Conservation (phyloP, 2,329 filamentous ascomycete genomes). For the Exophiala aquamarina region DNA sequence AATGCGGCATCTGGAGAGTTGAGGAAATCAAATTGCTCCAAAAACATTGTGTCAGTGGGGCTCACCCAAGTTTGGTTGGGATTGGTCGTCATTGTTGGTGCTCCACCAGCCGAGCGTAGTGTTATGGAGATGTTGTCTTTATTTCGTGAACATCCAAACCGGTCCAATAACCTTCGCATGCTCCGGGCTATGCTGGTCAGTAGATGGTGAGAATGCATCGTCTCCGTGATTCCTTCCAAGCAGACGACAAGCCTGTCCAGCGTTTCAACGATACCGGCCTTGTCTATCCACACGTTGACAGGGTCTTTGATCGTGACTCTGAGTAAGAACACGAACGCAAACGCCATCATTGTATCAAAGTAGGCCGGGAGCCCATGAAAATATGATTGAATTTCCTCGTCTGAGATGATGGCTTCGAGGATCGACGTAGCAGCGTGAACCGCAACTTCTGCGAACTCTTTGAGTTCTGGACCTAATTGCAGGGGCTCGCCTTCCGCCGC, state of each 20-base stretch:
- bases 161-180: slow-evolving; percentile 28
- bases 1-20: slow-evolving; percentile 32
- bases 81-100: slow-evolving; percentile 13
- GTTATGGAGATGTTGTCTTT: not conserved
- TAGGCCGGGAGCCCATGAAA: slow-evolving; percentile 46
- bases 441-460: slow-evolving; percentile 46
- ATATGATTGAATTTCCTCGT: slow-evolving; percentile 49
- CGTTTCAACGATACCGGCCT: slow-evolving; percentile 28
- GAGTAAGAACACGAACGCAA: slow-evolving; percentile 44
- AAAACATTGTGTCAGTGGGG: slow-evolving; percentile 29
- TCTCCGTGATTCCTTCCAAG: slow-evolving; percentile 26
- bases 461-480: slow-evolving; percentile 38
- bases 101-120: not conserved
- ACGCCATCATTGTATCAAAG: slow-evolving; percentile 47
- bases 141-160: slow-evolving; percentile 15
- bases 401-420: slow-evolving; percentile 47
- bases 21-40: slow-evolving; percentile 29
- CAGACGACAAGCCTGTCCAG: slow-evolving; percentile 26
- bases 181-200: slow-evolving; percentile 31
- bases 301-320: slow-evolving; percentile 42
- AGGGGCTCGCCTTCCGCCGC: slow-evolving; percentile 32
- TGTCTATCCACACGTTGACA: slow-evolving; percentile 29
- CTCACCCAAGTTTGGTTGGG: slow-evolving; percentile 10
- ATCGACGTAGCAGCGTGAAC: slow-evolving; percentile 49
- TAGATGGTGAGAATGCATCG: slow-evolving; percentile 32